phyloP scores from a whole-genome alignment of 2,329 filamentous ascomycete genomes.

The Aspergillus fischeri region DNA sequence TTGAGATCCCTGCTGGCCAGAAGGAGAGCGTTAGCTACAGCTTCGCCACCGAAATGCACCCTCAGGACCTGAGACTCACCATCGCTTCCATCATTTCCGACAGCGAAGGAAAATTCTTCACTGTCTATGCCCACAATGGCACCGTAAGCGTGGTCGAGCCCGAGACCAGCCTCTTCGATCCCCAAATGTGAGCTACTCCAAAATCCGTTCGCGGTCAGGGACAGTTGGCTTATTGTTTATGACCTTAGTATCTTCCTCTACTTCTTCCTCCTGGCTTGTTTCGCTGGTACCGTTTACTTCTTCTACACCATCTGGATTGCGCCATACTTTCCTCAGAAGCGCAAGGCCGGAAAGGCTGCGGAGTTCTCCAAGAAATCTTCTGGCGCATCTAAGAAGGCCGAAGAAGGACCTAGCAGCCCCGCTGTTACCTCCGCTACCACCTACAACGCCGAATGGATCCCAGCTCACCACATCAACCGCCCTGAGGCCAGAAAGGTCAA shows the following conservation, averaged over 20 bases:
- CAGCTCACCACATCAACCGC: conserved; percentile 80
- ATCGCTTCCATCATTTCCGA: conserved; percentile 71
- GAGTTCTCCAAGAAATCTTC: conserved; percentile 62
- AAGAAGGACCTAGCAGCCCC: conserved; percentile 67
- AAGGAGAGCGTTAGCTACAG: conserved; percentile 73
- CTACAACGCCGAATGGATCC: conserved; percentile 94
- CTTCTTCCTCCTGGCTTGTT: conserved; percentile 75
- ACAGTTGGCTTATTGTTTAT: conserved; percentile 5
- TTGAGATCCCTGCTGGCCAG: conserved; percentile 70
- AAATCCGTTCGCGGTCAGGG: neutral
- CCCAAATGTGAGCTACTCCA: conserved; percentile 71
- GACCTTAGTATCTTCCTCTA: conserved; percentile 85
- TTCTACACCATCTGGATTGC: conserved; percentile 99
- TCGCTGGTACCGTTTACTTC: conserved; percentile 82
- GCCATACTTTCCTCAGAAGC: conserved; percentile 85
- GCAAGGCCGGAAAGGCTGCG: conserved; percentile 54
- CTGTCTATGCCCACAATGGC: conserved; percentile 74
- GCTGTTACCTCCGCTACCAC: conserved; percentile 66
- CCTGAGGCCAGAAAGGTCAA: conserved; percentile 65
- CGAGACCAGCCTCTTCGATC: conserved; percentile 86
- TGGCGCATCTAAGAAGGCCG: conserved; percentile 64
- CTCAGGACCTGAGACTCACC: conserved; percentile 78
- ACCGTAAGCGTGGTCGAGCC: conserved; percentile 84
- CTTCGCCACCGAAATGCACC: conserved; percentile 88
- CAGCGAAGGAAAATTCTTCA: conserved; percentile 65